Evolutionary conservation across 345 rosid genomes (phyloP).

Genomic region (Turnera subulata): DNA sequence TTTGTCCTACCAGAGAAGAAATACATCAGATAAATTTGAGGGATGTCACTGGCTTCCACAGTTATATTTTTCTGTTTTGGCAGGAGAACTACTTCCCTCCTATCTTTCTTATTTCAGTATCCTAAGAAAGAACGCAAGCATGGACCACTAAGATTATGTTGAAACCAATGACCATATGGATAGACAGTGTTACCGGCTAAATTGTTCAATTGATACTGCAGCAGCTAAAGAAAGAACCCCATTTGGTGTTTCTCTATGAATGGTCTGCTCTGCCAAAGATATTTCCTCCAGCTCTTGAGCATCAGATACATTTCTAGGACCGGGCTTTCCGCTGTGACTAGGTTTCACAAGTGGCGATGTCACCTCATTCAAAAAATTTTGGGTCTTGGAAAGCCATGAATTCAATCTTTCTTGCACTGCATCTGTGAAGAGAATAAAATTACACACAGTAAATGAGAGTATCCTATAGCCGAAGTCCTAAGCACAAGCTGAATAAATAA

Average conservation of each 20-base stretch:
- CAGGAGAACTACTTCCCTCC: too few relatives aligned
- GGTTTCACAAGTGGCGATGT: slow-evolving; percentile 54
- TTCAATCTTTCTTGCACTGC: slow-evolving; percentile 67
- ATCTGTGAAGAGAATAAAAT: slow-evolving; percentile 35
- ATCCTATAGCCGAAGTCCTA: not conserved
- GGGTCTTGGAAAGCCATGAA: slow-evolving; percentile 83
- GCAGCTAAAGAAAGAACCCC: slow-evolving; percentile 75
- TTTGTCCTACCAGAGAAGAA: too few relatives aligned
- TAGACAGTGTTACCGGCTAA: slow-evolving; percentile 65
- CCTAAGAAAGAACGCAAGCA: too few relatives aligned
- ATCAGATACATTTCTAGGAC: slow-evolving; percentile 36
- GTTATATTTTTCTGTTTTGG: too few relatives aligned
- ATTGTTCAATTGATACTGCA: slow-evolving; percentile 81
- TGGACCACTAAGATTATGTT: too few relatives aligned
- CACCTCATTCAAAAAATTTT: slow-evolving; percentile 48
- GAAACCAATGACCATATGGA: too few relatives aligned
- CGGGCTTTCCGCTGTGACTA: slow-evolving; percentile 43
- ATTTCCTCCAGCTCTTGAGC: slow-evolving; percentile 58
- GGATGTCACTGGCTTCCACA: too few relatives aligned
- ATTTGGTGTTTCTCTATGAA: slow-evolving; percentile 47
- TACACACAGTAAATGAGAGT: not conserved
- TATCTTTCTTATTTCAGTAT: too few relatives aligned
- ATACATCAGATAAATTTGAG: too few relatives aligned
- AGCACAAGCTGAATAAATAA: not conserved
- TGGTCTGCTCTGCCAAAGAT: slow-evolving; percentile 66